A percentile compares a stretch with the other conserved stretches of the same genome.
These are phyloP conservation scores for Trichoderma oligosporum DNA, from an alignment of 2,329 filamentous ascomycete genomes.

Conservation along the genomic window DNA sequence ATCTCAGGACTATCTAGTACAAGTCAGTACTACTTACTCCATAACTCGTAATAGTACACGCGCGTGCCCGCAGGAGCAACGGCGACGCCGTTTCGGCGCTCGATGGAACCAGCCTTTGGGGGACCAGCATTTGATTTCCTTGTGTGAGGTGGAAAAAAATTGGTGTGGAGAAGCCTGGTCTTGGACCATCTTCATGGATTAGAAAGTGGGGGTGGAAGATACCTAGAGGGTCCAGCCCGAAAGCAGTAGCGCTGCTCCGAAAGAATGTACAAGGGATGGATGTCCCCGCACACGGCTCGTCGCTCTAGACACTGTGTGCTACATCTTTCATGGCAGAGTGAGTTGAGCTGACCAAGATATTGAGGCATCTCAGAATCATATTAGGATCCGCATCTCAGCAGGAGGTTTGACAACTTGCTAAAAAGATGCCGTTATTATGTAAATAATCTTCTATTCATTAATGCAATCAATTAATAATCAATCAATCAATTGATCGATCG, in stretches of 20 bases:
- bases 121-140: background rate
- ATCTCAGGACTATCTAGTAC: too few species aligned
- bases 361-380: too few species aligned
- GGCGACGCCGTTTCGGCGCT: slow-evolving; percentile 16
- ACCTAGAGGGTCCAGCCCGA: slow-evolving; percentile 13
- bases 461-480: too few species aligned
- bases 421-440: too few species aligned
- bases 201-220: background rate
- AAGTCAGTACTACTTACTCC: too few species aligned
- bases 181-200: slow-evolving; percentile 1
- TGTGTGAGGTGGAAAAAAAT: slow-evolving; percentile 1
- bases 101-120: slow-evolving; percentile 8
- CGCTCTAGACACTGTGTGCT: slow-evolving; percentile 13
- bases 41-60: too few species aligned
- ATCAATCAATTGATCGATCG: too few species aligned
- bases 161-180: slow-evolving; percentile 16
- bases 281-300: slow-evolving; percentile 10
- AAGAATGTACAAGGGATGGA: background rate
- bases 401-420: background rate
- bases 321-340: too few species aligned
- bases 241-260: slow-evolving; percentile 19
- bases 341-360: background rate
- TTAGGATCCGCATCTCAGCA: slow-evolving; percentile 1
- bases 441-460: too few species aligned
- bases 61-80: slow-evolving; percentile 7